phyloP scores from a whole-genome alignment of 2,329 filamentous ascomycete species.

The Alternaria metachromatica region DNA sequence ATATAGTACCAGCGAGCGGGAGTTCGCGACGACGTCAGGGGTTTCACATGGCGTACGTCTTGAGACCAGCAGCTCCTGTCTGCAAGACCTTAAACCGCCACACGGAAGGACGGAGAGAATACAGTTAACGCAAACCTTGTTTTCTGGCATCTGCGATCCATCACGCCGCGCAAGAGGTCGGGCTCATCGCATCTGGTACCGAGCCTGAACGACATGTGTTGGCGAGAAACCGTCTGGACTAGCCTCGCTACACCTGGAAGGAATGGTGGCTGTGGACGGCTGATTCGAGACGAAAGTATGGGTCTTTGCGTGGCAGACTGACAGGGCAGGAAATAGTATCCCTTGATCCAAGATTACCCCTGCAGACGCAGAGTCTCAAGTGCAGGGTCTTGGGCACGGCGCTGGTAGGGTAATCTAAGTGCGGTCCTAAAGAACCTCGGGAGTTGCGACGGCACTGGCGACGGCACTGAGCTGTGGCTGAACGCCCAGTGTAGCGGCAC shows the following conservation, averaged over 20 bases:
- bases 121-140: not conserved
- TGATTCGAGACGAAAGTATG: not conserved
- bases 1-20: not conserved
- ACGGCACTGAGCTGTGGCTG: not conserved
- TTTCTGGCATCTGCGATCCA: not conserved
- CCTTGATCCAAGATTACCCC: not conserved
- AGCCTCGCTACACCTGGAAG: not conserved
- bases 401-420: not conserved
- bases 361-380: not conserved
- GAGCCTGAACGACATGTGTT: not conserved
- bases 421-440: not conserved
- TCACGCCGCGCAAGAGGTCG: not conserved
- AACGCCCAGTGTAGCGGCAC: not conserved
- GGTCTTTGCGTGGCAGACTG: not conserved
- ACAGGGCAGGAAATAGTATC: not conserved
- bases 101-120: not conserved
- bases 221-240: not conserved
- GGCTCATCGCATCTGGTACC: not conserved
- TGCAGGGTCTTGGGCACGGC: not conserved
- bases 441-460: not conserved
- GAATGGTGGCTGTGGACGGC: not conserved
- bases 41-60: not conserved
- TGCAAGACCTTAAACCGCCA: not conserved
- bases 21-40: not conserved
- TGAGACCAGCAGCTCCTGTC: not conserved